Base-by-base conservation (phyloP, 345 rosid genomes). In the Heritiera fomes region DNA sequence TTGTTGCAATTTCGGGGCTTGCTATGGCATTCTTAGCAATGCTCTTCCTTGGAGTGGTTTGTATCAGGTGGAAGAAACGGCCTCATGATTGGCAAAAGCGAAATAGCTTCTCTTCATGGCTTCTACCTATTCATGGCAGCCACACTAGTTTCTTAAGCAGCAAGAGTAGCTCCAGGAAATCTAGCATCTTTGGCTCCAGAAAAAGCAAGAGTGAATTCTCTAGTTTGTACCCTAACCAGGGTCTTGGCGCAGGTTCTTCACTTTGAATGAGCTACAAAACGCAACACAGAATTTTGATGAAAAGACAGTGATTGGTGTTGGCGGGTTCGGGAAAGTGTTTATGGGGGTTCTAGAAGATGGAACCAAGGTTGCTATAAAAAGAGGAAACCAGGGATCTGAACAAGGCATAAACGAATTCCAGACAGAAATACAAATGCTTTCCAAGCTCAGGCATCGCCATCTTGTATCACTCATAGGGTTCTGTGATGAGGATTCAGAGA, bases 241-340 rank as follows among this genome's bases (percentile, higher is more conserved):
- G 97, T 28, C 86, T 91, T 40, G 95, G 97, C 30, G 97, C 30
- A 75, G 88, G 46, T 87, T 74, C 77, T 93, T 94, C 85, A 80
- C 87, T 1, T 88, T 93, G 61, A 79, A 78, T 3, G 94, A 94
- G 83, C 55, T 94, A 30, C 95, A 89, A 45, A 84, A 20, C 1
- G 98, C 97, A 0, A 93, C 97, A 0, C 87, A 87, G 23, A 90
- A 90, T 71, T 94, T 92, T 28, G 89, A 87, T 1, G 97, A 91
- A 71, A 91, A 91, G 73, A 88, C 90, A 0, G 88, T 90, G 28
- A 86, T 91, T 32, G 98, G 98, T 1, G 91, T 90, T 0, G 97
- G 98, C 4, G 98, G 98, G 56, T 93, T 94, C 32, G 97, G 98
- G 8, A 94, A 94, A 84, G 97, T 92, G 18, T 93, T 88, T 41